phyloP scores from a whole-genome alignment of 2,329 filamentous ascomycete genomes.

The Epicoccum nigrum region DNA sequence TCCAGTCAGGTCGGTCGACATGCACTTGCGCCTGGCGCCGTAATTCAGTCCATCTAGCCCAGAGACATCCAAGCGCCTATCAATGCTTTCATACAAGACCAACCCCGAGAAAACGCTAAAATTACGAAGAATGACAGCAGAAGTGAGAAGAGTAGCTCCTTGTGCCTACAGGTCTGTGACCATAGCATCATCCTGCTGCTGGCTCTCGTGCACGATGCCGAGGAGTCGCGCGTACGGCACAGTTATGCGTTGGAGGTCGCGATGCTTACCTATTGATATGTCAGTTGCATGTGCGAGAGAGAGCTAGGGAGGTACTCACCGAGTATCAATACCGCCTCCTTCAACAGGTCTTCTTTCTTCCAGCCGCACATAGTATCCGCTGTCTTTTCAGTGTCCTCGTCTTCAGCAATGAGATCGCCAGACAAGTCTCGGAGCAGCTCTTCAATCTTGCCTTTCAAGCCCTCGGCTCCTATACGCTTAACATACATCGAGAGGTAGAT shows the following conservation, averaged over 20 bases:
- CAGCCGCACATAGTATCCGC: constrained; percentile 86
- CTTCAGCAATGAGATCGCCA: constrained; percentile 68
- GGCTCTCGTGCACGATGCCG: constrained; percentile 39
- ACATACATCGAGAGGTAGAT: constrained; percentile 98
- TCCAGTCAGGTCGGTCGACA: neutral
- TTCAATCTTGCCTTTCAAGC: constrained; percentile 85
- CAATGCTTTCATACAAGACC: constrained; percentile 17
- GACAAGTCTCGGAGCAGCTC: constrained; percentile 84
- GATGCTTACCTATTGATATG: constrained; percentile 78
- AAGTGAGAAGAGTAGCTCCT: neutral
- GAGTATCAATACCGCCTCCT: constrained; percentile 88
- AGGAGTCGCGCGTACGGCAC: constrained; percentile 83
- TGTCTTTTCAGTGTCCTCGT: constrained; percentile 60
- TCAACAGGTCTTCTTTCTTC: constrained; percentile 85
- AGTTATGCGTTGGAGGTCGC: constrained; percentile 91
- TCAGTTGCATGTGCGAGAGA: constrained; percentile 24
- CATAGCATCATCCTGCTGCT: constrained; percentile 41
- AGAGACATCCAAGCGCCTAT: constrained; percentile 5
- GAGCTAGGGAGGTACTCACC: constrained; percentile 60
- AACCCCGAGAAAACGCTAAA: constrained; percentile 15
- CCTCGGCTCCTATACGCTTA: constrained; percentile 91
- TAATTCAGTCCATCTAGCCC: constrained; percentile 4
- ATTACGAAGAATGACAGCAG: constrained; percentile 2
- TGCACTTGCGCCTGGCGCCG: constrained; percentile 9
- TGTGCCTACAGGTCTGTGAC: constrained; percentile 40